Conservation (phyloP, 2,329 filamentous ascomycete species). For the Fusarium avenaceum region DNA sequence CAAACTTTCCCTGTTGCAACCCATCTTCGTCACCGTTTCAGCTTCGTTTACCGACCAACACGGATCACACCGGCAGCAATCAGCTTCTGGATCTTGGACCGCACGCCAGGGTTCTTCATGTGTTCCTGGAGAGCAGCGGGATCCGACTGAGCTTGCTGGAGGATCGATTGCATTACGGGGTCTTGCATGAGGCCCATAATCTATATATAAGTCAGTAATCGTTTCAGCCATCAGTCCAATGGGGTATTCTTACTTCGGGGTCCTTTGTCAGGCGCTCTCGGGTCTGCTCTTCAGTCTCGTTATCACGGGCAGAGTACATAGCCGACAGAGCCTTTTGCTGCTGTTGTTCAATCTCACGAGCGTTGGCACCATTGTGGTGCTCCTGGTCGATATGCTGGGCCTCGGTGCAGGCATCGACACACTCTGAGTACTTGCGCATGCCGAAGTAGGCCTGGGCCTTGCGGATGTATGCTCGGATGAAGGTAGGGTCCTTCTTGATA, state of each 20-base stretch:
- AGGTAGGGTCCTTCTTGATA: conserved; percentile 90
- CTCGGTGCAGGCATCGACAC: conserved; percentile 87
- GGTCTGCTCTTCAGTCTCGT: conserved; percentile 96
- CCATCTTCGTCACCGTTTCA: conserved; percentile 15
- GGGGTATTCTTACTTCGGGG: conserved; percentile 77
- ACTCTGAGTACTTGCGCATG: conserved; percentile 98
- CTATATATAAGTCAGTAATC: conserved; percentile 56
- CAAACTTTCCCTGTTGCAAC: conserved; percentile 29
- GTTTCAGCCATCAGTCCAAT: conserved; percentile 4
- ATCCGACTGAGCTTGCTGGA: conserved; percentile 95
- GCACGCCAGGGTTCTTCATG: conserved; percentile 91
- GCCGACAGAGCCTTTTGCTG: conserved; percentile 91
- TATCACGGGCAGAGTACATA: conserved; percentile 91
- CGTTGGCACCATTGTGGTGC: conserved; percentile 78
- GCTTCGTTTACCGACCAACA: conserved; percentile 65
- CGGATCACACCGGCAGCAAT: conserved; percentile 93
- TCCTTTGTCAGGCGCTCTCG: conserved; percentile 90
- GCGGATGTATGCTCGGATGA: conserved; percentile 95
- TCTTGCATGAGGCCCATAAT: conserved; percentile 94
- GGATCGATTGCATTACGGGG: conserved; percentile 96
- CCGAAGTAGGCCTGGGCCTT: conserved; percentile 96
- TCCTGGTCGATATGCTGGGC: conserved; percentile 82
- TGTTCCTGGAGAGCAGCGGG: conserved; percentile 95
- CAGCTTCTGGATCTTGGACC: conserved; percentile 92
- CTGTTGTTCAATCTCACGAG: conserved; percentile 92